Evolutionary conservation across 768 basidiomycete species (phyloP).

Genomic region (Suillus subaureus): DNA sequence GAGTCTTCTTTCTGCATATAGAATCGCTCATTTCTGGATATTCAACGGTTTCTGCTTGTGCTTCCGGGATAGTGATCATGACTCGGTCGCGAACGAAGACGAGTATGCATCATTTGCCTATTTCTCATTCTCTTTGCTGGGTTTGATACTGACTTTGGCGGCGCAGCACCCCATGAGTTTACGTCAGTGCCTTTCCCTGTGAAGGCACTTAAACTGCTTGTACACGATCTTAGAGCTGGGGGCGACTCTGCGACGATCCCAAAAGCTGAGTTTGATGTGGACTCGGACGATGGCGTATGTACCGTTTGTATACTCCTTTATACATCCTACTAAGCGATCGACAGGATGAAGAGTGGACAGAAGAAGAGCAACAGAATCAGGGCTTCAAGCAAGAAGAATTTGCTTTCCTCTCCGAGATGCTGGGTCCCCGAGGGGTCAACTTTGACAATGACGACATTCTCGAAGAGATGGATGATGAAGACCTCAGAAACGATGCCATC

Average conservation of each 20-base stretch:
- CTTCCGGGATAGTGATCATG: slow-evolving; percentile 78
- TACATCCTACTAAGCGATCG: not conserved
- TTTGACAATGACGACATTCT: slow-evolving; percentile 80
- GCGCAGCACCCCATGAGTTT: slow-evolving; percentile 82
- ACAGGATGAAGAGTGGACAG: slow-evolving; percentile 92
- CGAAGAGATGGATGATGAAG: slow-evolving; percentile 80
- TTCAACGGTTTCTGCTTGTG: slow-evolving; percentile 25
- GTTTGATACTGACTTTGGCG: slow-evolving; percentile 23
- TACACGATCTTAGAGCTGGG: slow-evolving; percentile 81
- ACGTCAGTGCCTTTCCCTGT: slow-evolving; percentile 85
- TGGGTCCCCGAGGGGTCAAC: slow-evolving; percentile 70
- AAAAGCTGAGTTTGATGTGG: slow-evolving; percentile 59
- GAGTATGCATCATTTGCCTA: slow-evolving; percentile 53
- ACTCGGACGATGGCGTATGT: slow-evolving; percentile 77
- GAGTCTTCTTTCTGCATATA: slow-evolving; percentile 34
- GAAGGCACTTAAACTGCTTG: slow-evolving; percentile 87
- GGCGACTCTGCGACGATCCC: slow-evolving; percentile 73
- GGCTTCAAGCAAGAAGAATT: slow-evolving; percentile 74
- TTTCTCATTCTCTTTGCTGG: slow-evolving; percentile 14
- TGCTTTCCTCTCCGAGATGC: slow-evolving; percentile 81
- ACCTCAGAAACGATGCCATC: slow-evolving; percentile 83
- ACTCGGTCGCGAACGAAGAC: slow-evolving; percentile 88
- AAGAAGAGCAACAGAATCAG: slow-evolving; percentile 62
- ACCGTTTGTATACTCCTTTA: slow-evolving; percentile 8
- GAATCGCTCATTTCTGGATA: slow-evolving; percentile 13